Base-by-base conservation (phyloP, 352 stramenopile genomes). In the Phytopythium aichiense region DNA sequence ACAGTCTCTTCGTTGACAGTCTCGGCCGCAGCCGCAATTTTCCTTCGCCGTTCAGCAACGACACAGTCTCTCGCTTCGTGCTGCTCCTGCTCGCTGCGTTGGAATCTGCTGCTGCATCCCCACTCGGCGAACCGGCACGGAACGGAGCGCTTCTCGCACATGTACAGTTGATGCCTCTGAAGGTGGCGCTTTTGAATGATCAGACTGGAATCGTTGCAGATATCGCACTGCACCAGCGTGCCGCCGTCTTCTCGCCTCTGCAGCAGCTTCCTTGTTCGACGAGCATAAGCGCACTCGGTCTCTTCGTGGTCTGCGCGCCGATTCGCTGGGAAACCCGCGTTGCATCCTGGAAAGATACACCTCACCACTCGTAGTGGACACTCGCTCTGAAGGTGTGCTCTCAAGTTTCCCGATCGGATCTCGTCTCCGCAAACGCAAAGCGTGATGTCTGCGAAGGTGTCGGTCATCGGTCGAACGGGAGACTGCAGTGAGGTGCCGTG, bases 381-480 rank as follows among this genome's bases (percentile, higher is more conserved):
- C 20, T 71, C 62, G 20, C 65, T 54, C 9, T 72, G 62, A 45
- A 71, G 63, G 42, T 93, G 81, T 4, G 55, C 52, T 35, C 65
- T 71, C 31, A 81, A 61, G n/a, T 72, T 58, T 28, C 63, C 46
- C 4, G 59, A 30, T 5, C 58, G 51, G 6, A 93, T 65, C 56
- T 91, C 84, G 23, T 88, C 72, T 6, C 73, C 77, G 35, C 84
- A 93, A 40, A 67, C 66, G 37, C 80, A 88, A 0, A 86, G 60
- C 48, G 68, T 50, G 4, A 84, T 30, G 30, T 84, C 76, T 0
- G 38, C 72, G 23, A 53, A 57, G 20, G 51, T 64, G 38, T 52
- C 56, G 28, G 45, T 25, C 25, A 35, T 23, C 31, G n/a, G 25
- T 28, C 13, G 48, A 16, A 8, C 22, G 12, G 16, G 23, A 11